Base-by-base conservation (phyloP, 345 rosid genomes). In the Citrus inodora region DNA sequence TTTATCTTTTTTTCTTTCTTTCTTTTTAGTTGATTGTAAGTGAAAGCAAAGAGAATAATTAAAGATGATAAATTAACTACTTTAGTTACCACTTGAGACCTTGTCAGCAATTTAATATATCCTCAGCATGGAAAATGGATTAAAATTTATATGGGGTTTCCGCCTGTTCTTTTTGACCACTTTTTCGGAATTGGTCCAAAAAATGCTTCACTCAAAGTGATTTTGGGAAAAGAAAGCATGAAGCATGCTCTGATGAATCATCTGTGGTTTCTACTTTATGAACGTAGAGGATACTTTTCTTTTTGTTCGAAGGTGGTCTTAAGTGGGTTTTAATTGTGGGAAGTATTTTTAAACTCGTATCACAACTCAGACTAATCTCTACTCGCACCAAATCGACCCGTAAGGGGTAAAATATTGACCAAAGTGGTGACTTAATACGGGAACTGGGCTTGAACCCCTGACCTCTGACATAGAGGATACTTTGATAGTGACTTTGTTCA, bases 401-500 rank as follows among this genome's bases (percentile, higher is more conserved):
- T 32, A 32, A 32, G 0, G 0, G 5, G 0, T 32, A 32, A 32
- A 32, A 2, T 32, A 32, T 32, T 32, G 0, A 0, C 33, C 4
- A 32, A 32, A 32, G 33, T 4, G 0, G 0, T 32, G 0, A 4
- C 33, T 30, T 4, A 4, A 30, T 30, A 30, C 4, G 4, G 3
- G 4, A 30, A 0, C 32, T 0, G 32, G 0, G 32, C 32, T 30
- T 0, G 32, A 30, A 30, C 32, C 32, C 32, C 32, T 3, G 4
- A 32, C 33, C 4, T 32, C 33, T 32, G 24, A 17, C 56, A 62
- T 33, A 6, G 40, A 30, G 21, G 22, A 51, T n/a, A 61, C 63
- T 33, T 68, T 78, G 78, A 84, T 25, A 53, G 71, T 37, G 84
- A 81, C 70, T 37, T 33, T 65, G 69, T 66, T 59, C 8, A 24